phyloP scores from a whole-genome alignment of 176 grass and related monocot species.

The Triticum monococcum region DNA sequence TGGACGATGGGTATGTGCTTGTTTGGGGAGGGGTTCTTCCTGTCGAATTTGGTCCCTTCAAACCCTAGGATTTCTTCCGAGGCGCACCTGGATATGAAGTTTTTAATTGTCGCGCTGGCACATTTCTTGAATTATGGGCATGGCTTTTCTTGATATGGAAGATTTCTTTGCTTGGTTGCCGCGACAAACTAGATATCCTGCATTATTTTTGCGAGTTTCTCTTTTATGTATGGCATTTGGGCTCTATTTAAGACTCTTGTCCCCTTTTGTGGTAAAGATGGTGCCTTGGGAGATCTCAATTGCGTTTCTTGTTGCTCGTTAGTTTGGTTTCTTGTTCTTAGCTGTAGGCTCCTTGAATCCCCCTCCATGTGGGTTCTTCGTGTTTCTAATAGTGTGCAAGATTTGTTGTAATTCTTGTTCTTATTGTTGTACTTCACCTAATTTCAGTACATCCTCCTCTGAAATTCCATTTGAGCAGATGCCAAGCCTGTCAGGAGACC shows the following conservation, averaged over 20 bases:
- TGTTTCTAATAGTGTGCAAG: not conserved
- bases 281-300: not conserved
- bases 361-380: not conserved
- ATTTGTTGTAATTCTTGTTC: not conserved
- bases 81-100: not conserved
- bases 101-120: not conserved
- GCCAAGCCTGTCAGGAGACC: conserved; percentile 30
- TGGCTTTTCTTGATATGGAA: not conserved
- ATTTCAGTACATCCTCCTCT: conserved; percentile 2
- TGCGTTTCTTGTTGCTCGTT: not conserved
- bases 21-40: not conserved
- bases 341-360: not conserved
- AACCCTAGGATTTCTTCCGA: not conserved
- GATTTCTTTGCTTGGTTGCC: not conserved
- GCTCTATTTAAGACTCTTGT: not conserved
- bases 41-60: not conserved
- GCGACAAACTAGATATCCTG: not conserved
- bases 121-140: not conserved
- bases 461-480: conserved; percentile 29
- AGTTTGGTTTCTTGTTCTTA: not conserved
- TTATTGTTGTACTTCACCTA: not conserved
- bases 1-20: not conserved
- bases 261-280: not conserved
- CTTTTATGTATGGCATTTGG: not conserved
- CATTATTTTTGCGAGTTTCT: not conserved